These are phyloP conservation scores for Globisporangium yorkense DNA, from an alignment of 352 stramenopile species.

Conservation along the genomic window DNA sequence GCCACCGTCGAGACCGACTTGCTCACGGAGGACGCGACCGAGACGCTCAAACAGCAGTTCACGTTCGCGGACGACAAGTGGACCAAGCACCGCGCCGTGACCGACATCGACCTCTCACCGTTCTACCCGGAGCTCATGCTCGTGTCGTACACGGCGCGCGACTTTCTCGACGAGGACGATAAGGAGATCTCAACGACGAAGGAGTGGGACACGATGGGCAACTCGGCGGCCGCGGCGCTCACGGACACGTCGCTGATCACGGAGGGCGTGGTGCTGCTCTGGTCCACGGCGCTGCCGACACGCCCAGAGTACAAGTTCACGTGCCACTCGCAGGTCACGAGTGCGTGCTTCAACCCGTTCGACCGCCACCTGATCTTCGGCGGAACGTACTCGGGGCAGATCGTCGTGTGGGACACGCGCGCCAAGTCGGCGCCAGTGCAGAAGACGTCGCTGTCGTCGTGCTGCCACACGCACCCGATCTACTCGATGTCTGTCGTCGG, in stretches of 20 bases:
- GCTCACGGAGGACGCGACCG: slow-evolving; percentile 41
- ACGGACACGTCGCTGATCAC: slow-evolving; percentile 56
- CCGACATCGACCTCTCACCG: slow-evolving; percentile 74
- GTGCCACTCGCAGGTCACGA: slow-evolving; percentile 82
- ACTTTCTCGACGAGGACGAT: slow-evolving; percentile 72
- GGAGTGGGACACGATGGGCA: slow-evolving; percentile 71
- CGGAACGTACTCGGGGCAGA: slow-evolving; percentile 81
- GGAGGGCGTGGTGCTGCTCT: slow-evolving; percentile 79
- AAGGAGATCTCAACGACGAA: slow-evolving; percentile 47
- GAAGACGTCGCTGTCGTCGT: slow-evolving; percentile 76
- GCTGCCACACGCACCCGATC: slow-evolving; percentile 84
- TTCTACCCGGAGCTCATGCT: slow-evolving; percentile 81
- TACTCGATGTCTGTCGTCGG: slow-evolving; percentile 82
- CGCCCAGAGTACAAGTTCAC: slow-evolving; percentile 85
- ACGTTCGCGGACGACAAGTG: slow-evolving; percentile 76
- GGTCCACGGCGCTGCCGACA: slow-evolving; percentile 76
- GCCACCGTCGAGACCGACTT: slow-evolving; percentile 62
- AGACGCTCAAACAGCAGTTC: slow-evolving; percentile 68
- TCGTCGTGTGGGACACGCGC: slow-evolving; percentile 84
- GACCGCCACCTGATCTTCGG: slow-evolving; percentile 83
- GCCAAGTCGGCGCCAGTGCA: slow-evolving; percentile 77
- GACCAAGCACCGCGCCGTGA: slow-evolving; percentile 76
- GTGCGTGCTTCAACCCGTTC: slow-evolving; percentile 84
- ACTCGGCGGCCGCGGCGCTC: slow-evolving; percentile 37
- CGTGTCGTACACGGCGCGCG: slow-evolving; percentile 53